These are phyloP conservation scores for Plasmodium chabaudi DNA, from an alignment of 169 alveolate species.

Conservation along the genomic window DNA sequence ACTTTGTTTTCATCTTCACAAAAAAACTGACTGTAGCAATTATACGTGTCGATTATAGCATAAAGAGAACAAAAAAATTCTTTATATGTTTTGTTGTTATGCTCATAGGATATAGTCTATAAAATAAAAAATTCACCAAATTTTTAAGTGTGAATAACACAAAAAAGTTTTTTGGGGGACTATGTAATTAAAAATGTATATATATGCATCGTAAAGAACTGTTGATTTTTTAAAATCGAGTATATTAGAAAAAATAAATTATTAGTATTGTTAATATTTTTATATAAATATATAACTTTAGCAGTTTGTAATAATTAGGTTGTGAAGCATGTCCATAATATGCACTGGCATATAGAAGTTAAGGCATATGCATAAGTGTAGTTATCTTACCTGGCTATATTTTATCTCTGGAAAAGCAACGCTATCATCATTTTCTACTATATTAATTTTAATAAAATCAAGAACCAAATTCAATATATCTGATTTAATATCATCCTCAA, in stretches of 20 bases:
- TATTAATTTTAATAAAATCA: constrained; percentile 35
- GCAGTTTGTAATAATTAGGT: no score
- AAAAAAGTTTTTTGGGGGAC: no score
- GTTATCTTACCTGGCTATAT: constrained; percentile 27
- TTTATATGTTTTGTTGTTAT: constrained; percentile 38
- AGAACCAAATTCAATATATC: constrained; percentile 54
- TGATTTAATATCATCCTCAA: constrained; percentile 49
- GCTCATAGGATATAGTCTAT: constrained; percentile 35
- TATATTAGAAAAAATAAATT: no score
- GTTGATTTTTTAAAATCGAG: no score
- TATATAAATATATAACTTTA: no score
- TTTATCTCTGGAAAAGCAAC: constrained; percentile 37
- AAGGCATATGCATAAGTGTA: not conserved
- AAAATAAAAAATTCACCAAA: not conserved
- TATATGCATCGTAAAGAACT: no score
- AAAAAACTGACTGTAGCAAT: constrained; percentile 45
- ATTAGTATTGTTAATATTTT: no score
- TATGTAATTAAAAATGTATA: no score
- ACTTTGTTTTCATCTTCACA: constrained; percentile 65
- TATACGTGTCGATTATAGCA: constrained; percentile 45
- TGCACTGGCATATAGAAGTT: not conserved
- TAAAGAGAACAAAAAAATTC: constrained; percentile 58
- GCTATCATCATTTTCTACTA: constrained; percentile 25
- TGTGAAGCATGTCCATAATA: no score
- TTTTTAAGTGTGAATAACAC: not conserved